Conservation (phyloP, 768 basidiomycete species). For the Russula vinacea region DNA sequence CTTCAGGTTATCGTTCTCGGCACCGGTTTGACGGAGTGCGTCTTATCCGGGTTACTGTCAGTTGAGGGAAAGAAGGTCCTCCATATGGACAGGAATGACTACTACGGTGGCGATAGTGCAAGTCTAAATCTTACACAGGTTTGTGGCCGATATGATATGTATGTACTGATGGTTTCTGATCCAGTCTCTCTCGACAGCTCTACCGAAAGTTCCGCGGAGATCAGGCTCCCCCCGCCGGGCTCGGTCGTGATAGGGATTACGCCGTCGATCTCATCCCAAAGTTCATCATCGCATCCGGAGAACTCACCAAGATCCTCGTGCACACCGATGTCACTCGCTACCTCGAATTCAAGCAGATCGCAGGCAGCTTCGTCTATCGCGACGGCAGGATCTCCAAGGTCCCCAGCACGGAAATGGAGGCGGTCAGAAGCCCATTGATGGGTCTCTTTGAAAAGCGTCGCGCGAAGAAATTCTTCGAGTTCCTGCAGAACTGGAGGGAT, state of each 20-base stretch:
- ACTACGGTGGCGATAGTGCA: slow-evolving; percentile 97
- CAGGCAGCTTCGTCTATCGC: slow-evolving; percentile 95
- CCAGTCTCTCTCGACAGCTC: slow-evolving; percentile 50
- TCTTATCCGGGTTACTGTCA: slow-evolving; percentile 95
- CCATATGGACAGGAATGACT: slow-evolving; percentile 98
- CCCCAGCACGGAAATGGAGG: slow-evolving; percentile 96
- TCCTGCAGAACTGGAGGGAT: slow-evolving; percentile 93
- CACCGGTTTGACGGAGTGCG: slow-evolving; percentile 97
- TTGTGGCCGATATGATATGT: slow-evolving; percentile 31
- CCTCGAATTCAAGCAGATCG: slow-evolving; percentile 99
- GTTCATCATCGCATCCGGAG: slow-evolving; percentile 98
- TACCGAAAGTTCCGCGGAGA: slow-evolving; percentile 91
- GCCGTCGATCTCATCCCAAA: slow-evolving; percentile 98
- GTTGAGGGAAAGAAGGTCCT: slow-evolving; percentile 99
- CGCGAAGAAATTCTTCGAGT: slow-evolving; percentile 98
- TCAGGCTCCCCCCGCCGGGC: slow-evolving; percentile 70
- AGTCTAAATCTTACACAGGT: slow-evolving; percentile 98
- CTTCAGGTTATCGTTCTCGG: slow-evolving; percentile 84
- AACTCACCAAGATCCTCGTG: slow-evolving; percentile 96
- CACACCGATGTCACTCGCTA: slow-evolving; percentile 99
- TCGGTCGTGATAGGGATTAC: slow-evolving; percentile 97
- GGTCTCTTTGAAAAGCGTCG: slow-evolving; percentile 98
- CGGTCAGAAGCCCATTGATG: slow-evolving; percentile 92
- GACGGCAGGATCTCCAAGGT: slow-evolving; percentile 98
- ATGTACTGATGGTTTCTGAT: slow-evolving; percentile 20